phyloP scores from a whole-genome alignment of 2,329 filamentous ascomycete genomes.

The Ascochyta fabae region DNA sequence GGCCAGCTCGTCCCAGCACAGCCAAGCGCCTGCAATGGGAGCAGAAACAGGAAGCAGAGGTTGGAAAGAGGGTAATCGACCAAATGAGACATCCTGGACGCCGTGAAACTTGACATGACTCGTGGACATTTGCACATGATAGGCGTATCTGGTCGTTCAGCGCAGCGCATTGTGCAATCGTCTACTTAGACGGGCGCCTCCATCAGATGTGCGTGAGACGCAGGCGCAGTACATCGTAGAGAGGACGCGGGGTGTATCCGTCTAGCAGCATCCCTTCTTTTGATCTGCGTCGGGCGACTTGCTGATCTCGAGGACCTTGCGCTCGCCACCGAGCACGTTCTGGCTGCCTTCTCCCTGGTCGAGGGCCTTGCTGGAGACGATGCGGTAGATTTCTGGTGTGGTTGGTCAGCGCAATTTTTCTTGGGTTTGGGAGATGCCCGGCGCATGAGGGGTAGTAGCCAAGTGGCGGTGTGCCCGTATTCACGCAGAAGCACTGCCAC shows the following conservation, averaged over 20 bases:
- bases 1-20: constrained; percentile 28
- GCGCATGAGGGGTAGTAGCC: not conserved
- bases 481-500: not conserved
- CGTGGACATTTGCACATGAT: constrained; percentile 34
- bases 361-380: constrained; percentile 96
- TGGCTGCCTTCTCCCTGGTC: constrained; percentile 85
- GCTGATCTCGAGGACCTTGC: constrained; percentile 82
- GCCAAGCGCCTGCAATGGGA: constrained; percentile 34
- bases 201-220: constrained; percentile 16
- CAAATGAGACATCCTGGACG: constrained; percentile 43
- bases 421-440: not conserved
- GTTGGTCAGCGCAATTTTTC: constrained; percentile 9
- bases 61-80: constrained; percentile 35
- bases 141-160: constrained; percentile 23
- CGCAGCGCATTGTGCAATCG: constrained; percentile 23
- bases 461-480: constrained; percentile 10
- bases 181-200: constrained; percentile 11
- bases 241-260: constrained; percentile 15
- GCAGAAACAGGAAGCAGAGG: constrained; percentile 40
- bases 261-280: constrained; percentile 83
- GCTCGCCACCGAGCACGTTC: constrained; percentile 75
- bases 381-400: constrained; percentile 91
- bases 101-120: constrained; percentile 45
- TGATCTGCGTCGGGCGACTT: constrained; percentile 80
- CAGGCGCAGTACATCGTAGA: constrained; percentile 25